phyloP scores from a whole-genome alignment of 129 eudicot genomes.

The Calendula officinalis region DNA sequence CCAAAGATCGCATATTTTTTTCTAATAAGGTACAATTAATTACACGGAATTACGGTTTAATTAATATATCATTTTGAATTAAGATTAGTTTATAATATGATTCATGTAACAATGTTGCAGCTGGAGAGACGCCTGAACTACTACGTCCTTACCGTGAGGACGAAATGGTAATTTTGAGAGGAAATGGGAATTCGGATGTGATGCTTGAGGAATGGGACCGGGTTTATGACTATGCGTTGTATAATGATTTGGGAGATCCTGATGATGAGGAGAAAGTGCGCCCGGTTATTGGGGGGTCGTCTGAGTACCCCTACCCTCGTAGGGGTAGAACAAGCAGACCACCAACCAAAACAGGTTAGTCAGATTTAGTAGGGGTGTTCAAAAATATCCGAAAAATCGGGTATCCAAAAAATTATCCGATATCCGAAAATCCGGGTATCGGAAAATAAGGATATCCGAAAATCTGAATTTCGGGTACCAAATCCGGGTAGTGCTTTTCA shows the following conservation, averaged over 20 bases:
- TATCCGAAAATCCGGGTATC: no score
- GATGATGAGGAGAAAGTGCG: slow-evolving; percentile 34
- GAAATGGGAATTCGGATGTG: slow-evolving; percentile 26
- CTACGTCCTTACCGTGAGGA: slow-evolving; percentile 22
- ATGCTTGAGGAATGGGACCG: slow-evolving; percentile 39
- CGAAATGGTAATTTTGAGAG: slow-evolving; percentile 29
- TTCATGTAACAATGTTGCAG: slow-evolving; percentile 9
- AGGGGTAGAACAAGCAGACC: slow-evolving; percentile 60
- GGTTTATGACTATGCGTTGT: slow-evolving; percentile 45
- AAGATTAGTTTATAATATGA: not conserved
- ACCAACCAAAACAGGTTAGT: slow-evolving; percentile 42
- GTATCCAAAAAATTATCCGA: no score
- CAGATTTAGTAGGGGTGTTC: no score
- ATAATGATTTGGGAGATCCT: slow-evolving; percentile 48
- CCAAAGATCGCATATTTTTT: slow-evolving; percentile 55
- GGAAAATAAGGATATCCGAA: no score
- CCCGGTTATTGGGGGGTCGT: slow-evolving; percentile 42
- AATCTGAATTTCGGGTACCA: no score
- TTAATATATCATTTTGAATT: not conserved
- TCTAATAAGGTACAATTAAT: slow-evolving; percentile 46
- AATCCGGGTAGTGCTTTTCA: no score
- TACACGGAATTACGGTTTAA: not conserved
- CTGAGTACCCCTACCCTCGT: slow-evolving; percentile 46
- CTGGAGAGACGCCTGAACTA: slow-evolving; percentile 30
- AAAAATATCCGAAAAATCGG: no score